phyloP scores from a whole-genome alignment of 1,139 yeast genomes.

The Saccharomycopsis phalli region DNA sequence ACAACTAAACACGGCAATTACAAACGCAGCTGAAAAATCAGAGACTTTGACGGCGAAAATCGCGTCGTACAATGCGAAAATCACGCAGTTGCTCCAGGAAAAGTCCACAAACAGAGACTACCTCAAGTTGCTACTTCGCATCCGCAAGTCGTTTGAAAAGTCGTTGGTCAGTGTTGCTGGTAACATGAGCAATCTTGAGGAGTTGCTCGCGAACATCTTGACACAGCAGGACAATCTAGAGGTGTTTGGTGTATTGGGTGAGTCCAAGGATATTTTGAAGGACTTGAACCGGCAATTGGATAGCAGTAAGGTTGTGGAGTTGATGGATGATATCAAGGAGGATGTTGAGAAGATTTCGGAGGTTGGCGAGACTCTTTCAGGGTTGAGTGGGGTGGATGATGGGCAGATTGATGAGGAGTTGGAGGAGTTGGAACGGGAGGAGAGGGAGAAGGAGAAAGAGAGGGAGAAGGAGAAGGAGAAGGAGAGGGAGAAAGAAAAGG shows the following conservation, averaged over 20 bases:
- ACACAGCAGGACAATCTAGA: slow-evolving; percentile 15
- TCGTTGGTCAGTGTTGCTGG: slow-evolving; percentile 8
- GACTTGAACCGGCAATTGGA: slow-evolving; percentile 16
- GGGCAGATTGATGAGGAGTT: slow-evolving; percentile 15
- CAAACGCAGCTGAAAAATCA: slow-evolving; percentile 3
- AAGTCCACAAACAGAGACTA: slow-evolving; percentile 13
- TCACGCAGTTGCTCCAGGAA: slow-evolving; percentile 1
- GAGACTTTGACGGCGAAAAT: slow-evolving; percentile 4
- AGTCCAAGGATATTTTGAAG: slow-evolving; percentile 14
- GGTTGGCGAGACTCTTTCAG: slow-evolving; percentile 16
- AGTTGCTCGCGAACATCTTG: slow-evolving; percentile 7
- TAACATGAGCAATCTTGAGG: slow-evolving; percentile 16
- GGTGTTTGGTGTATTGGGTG: slow-evolving; percentile 9
- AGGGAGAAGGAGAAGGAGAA: neutral
- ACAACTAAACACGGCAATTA: slow-evolving; percentile 8
- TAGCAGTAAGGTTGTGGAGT: slow-evolving; percentile 14
- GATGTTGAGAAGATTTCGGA: slow-evolving; percentile 12
- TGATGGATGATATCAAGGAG: slow-evolving; percentile 13
- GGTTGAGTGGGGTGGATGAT: slow-evolving; percentile 12
- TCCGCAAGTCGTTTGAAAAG: slow-evolving; percentile 14
- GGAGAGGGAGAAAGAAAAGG: neutral
- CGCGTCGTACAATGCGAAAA: slow-evolving; percentile 4
- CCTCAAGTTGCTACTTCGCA: slow-evolving; percentile 13
- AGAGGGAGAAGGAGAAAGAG: neutral
- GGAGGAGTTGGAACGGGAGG: slow-evolving; percentile 2